Percentiles rank a stretch among this genome's conserved stretches.
Conservation (phyloP, 495 filamentous ascomycete species). For the Neurospora hispaniola region DNA sequence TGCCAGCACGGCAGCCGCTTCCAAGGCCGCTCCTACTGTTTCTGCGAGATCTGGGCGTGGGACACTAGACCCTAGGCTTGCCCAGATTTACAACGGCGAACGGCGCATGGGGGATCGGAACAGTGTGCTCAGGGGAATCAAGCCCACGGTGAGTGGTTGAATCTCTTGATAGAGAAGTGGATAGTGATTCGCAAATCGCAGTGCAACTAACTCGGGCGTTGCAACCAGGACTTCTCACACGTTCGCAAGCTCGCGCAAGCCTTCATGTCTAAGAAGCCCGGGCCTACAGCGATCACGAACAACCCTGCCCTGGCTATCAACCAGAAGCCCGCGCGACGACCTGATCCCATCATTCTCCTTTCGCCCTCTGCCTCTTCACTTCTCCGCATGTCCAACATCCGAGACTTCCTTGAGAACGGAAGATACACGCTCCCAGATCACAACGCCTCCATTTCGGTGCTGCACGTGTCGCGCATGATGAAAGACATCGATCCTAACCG, state of each 20-base stretch:
- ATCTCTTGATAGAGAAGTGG: neutral
- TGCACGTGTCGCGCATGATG: constrained; percentile 70
- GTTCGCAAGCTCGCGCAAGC: constrained; percentile 75
- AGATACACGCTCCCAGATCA: constrained; percentile 70
- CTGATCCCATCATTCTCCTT: constrained; percentile 94
- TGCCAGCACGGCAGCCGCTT: constrained; percentile 34
- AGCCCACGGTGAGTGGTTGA: constrained; percentile 60
- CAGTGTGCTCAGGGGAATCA: constrained; percentile 74
- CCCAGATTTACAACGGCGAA: constrained; percentile 84
- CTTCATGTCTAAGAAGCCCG: constrained; percentile 59
- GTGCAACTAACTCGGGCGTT: neutral
- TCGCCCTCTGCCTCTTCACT: constrained; percentile 96
- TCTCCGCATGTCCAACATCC: constrained; percentile 95
- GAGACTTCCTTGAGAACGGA: constrained; percentile 83
- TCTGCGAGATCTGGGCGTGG: constrained; percentile 44
- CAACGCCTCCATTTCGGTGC: constrained; percentile 56
- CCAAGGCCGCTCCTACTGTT: constrained; percentile 39
- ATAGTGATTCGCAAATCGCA: neutral
- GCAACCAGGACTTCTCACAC: constrained; percentile 77
- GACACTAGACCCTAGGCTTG: constrained; percentile 65
- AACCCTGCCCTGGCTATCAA: constrained; percentile 33
- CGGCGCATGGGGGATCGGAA: constrained; percentile 88
- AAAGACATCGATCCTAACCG: constrained; percentile 61
- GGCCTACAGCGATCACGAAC: constrained; percentile 23
- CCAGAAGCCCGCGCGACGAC: constrained; percentile 46